Evolutionary conservation across 2,329 filamentous ascomycete genomes (phyloP).

Genomic region (Reticulascus tulasneorum): DNA sequence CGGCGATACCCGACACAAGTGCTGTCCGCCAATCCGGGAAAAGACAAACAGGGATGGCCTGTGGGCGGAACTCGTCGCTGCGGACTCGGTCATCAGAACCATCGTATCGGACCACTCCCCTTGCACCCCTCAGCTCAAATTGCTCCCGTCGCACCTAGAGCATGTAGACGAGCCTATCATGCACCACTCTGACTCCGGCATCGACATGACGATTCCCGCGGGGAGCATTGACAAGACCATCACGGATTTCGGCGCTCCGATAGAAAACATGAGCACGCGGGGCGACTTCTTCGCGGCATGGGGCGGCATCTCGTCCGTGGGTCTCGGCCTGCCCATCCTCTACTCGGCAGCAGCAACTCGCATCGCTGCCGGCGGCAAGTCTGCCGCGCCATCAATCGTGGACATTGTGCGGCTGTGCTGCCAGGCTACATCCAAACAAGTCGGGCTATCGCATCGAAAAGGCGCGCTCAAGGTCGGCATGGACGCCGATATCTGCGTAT

Average conservation of each 20-base stretch:
- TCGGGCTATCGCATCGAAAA: slow-evolving; percentile 77
- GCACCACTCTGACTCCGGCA: slow-evolving; percentile 48
- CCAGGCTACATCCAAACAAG: slow-evolving; percentile 80
- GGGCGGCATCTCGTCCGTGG: slow-evolving; percentile 94
- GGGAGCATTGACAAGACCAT: slow-evolving; percentile 19
- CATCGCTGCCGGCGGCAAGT: slow-evolving; percentile 38
- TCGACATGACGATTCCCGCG: slow-evolving; percentile 41
- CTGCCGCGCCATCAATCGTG: slow-evolving; percentile 50
- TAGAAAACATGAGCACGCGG: slow-evolving; percentile 23
- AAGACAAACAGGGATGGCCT: slow-evolving; percentile 78
- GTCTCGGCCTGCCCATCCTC: slow-evolving; percentile 85
- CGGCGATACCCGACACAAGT: slow-evolving; percentile 90
- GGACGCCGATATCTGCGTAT: slow-evolving; percentile 88
- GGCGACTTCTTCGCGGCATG: slow-evolving; percentile 96
- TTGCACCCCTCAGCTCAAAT: slow-evolving; percentile 90
- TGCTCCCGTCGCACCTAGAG: slow-evolving; percentile 67
- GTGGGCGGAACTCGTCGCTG: slow-evolving; percentile 73
- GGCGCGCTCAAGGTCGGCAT: slow-evolving; percentile 77
- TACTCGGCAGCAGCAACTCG: slow-evolving; percentile 71
- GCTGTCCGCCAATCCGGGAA: slow-evolving; percentile 85
- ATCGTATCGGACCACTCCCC: slow-evolving; percentile 95
- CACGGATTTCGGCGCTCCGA: slow-evolving; percentile 30
- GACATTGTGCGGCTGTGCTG: slow-evolving; percentile 86
- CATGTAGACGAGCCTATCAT: slow-evolving; percentile 28
- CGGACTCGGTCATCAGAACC: slow-evolving; percentile 80